Evolutionary conservation across 306 rosid genomes (phyloP), one percentile per base, ranked within the genome.

Genomic region (Lotus japonicus): DNA sequence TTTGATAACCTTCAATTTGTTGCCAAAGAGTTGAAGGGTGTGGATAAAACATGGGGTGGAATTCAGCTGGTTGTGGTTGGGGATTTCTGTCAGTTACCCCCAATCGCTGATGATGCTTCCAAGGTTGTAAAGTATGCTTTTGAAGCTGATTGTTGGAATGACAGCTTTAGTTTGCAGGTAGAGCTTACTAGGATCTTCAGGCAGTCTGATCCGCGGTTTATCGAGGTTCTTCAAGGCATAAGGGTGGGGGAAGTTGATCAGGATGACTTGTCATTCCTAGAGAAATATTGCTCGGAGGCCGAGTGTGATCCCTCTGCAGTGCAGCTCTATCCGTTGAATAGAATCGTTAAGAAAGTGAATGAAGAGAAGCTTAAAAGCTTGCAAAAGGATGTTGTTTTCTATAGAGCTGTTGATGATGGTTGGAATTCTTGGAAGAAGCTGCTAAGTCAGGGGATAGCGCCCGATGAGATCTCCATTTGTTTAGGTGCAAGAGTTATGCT

Each of bases 11-110:
- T 84, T 19, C 84, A 82, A 23, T 64, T 6, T 60, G 71, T 84
- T 66, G 89, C 89, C 0, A 70, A 59, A 68, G 1, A 33, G 13
- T 4, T 80, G 17, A 64, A 64, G 14, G 67, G 31, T 3, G 68
- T 46, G 4, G 56, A 71, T 57, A 2, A 52, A 39, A 41, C 10
- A 5, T 87, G 92, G 92, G 92, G 89, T n/a, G 92, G 89, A 6
- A 78, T 87, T 62, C 92, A 84, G 83, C 60, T 80, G 41, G 81
- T 84, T 45, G 88, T 76, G 52, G 62, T 68, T 71, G 88, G 92
- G 38, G 92, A 87, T 76, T 87, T 87, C 81, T 87, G 80, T 42
- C 92, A 87, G 86, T 56, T 87, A 62, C 78, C 92, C 2, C 84
- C 89, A 1, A 4, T 84, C 38, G 54, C 36, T 9, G 7, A 19